phyloP scores from a whole-genome alignment of 75 land plant species.

The Pinus albicaulis region DNA sequence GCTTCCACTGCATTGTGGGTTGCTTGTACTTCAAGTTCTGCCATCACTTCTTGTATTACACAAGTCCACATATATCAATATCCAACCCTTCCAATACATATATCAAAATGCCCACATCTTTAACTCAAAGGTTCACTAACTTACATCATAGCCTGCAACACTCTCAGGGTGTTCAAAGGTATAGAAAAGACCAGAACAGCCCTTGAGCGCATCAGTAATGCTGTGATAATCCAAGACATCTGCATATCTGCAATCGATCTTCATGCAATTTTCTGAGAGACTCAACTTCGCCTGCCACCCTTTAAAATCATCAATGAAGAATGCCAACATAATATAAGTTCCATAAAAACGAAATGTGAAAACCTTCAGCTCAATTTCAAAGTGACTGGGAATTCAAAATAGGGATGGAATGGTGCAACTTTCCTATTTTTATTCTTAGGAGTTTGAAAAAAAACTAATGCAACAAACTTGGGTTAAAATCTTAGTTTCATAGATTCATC shows the following conservation, averaged over 20 bases:
- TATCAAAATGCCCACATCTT: neutral
- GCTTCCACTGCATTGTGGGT: conserved; percentile 85
- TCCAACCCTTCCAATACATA: neutral
- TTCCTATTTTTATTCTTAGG: too few relatives aligned
- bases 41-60: conserved; percentile 50
- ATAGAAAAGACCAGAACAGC: conserved; percentile 76
- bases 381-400: too few relatives aligned
- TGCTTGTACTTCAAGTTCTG: conserved; percentile 79
- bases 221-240: conserved; percentile 79
- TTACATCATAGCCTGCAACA: conserved; percentile 59
- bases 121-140: neutral
- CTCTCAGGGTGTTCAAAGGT: conserved; percentile 48
- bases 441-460: too few relatives aligned
- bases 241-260: conserved; percentile 43
- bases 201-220: conserved; percentile 55
- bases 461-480: too few relatives aligned
- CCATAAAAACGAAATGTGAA: too few relatives aligned
- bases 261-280: conserved; percentile 5
- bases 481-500: too few relatives aligned
- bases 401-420: too few relatives aligned
- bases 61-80: neutral
- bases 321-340: too few relatives aligned
- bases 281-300: conserved; percentile 2
- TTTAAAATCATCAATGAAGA: neutral
- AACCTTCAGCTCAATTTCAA: too few relatives aligned